Evolutionary conservation across 2,329 filamentous ascomycete genomes (phyloP).

Genomic region (Trichoderma breve): DNA sequence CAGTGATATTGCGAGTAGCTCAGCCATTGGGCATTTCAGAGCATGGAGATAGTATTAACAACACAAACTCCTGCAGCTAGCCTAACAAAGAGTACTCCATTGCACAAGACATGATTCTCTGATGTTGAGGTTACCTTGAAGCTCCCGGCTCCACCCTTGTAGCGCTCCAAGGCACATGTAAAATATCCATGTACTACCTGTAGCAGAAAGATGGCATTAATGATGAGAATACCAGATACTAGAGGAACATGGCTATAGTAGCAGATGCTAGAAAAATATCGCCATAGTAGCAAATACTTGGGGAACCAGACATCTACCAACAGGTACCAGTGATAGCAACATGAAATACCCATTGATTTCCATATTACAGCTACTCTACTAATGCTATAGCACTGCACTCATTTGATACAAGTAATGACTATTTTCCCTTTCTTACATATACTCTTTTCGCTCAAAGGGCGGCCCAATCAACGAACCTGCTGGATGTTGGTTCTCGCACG

Average conservation of each 20-base stretch:
- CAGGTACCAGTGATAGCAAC: not conserved
- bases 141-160: not conserved
- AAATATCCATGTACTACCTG: not conserved
- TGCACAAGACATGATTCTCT: not conserved
- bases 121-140: not conserved
- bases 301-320: not conserved
- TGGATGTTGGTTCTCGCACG: not conserved
- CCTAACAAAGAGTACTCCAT: not conserved
- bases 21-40: not conserved
- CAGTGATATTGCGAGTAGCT: not conserved
- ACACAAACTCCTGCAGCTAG: not conserved
- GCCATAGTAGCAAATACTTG: not conserved
- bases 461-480: not conserved
- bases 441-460: not conserved
- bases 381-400: not conserved
- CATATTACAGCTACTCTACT: not conserved
- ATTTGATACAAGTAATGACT: not conserved
- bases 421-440: not conserved
- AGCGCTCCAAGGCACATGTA: not conserved
- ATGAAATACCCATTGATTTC: not conserved
- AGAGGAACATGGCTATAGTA: not conserved
- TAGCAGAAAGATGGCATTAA: not conserved
- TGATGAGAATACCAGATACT: no score
- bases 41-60: not conserved
- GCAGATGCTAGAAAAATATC: not conserved